phyloP scores from a whole-genome alignment of 73 alveolate genomes.

The Paramecium primaurelia region DNA sequence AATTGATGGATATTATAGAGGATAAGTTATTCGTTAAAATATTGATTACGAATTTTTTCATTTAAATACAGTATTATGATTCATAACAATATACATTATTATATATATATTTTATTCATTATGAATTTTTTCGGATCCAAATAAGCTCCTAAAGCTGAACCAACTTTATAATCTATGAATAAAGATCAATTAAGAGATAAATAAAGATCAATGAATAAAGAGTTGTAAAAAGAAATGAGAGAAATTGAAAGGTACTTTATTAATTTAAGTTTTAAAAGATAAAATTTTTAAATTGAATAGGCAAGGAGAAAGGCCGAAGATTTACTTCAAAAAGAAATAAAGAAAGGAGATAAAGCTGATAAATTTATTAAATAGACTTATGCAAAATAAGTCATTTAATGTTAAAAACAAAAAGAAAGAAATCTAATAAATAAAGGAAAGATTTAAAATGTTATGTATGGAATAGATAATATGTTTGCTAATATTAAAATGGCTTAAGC shows the following conservation, averaged over 20 bases:
- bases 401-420: constrained; percentile 40
- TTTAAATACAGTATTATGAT: not conserved
- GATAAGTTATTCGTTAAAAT: constrained; percentile 23
- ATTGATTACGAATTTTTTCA: not conserved
- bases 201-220: constrained; percentile 41
- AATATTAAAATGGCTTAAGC: constrained; percentile 58
- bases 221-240: constrained; percentile 32
- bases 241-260: constrained; percentile 20
- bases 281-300: constrained; percentile 47
- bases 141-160: constrained; percentile 32
- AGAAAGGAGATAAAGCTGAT: constrained; percentile 60
- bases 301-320: constrained; percentile 51
- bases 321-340: constrained; percentile 41
- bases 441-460: not conserved
- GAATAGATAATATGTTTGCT: constrained; percentile 60
- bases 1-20: constrained; percentile 43
- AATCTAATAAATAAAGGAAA: constrained; percentile 43
- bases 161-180: constrained; percentile 31
- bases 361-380: constrained; percentile 49
- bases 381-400: constrained; percentile 50
- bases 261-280: not conserved
- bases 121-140: constrained; percentile 36
- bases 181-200: constrained; percentile 53
- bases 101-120: not conserved
- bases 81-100: not conserved